phyloP scores from a whole-genome alignment of 1,139 yeast genomes.

The Debaryomyces psychrophilus region DNA sequence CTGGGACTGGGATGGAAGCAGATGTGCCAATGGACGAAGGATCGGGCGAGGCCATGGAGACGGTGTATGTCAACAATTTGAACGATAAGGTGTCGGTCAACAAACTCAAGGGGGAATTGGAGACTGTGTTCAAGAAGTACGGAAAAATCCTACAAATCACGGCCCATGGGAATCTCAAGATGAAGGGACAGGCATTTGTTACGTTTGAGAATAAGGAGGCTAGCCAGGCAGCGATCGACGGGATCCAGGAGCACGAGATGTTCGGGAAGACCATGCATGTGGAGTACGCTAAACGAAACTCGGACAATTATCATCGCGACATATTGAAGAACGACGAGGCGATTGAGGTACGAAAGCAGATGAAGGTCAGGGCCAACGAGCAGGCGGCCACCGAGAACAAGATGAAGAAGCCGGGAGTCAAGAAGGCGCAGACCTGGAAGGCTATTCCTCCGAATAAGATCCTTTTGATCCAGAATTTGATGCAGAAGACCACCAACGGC shows the following conservation, averaged over 20 bases:
- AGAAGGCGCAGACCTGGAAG: conserved; percentile 31
- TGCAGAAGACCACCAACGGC: conserved; percentile 34
- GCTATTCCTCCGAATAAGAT: conserved; percentile 68
- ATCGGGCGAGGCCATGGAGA: conserved; percentile 25
- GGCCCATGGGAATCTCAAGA: conserved; percentile 61
- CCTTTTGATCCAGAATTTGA: conserved; percentile 65
- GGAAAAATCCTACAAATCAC: conserved; percentile 58
- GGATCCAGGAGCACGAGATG: conserved; percentile 45
- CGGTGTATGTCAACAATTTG: conserved; percentile 67
- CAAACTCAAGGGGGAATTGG: conserved; percentile 51
- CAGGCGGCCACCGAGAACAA: conserved; percentile 16
- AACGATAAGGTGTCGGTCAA: conserved; percentile 67
- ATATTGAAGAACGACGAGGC: conserved; percentile 19
- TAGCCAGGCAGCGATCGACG: conserved; percentile 54
- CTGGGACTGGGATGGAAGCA: background rate
- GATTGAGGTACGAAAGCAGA: conserved; percentile 19
- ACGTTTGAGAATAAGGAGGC: conserved; percentile 51
- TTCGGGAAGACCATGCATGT: conserved; percentile 59
- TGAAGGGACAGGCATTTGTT: conserved; percentile 88
- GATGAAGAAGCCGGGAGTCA: conserved; percentile 17
- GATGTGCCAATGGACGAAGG: background rate
- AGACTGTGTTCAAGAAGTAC: conserved; percentile 43
- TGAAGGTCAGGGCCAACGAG: conserved; percentile 15
- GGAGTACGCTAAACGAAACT: conserved; percentile 45
- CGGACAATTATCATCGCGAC: conserved; percentile 40